Conservation (phyloP, 2,329 filamentous ascomycete genomes). For the Tolypocladium capitatum region DNA sequence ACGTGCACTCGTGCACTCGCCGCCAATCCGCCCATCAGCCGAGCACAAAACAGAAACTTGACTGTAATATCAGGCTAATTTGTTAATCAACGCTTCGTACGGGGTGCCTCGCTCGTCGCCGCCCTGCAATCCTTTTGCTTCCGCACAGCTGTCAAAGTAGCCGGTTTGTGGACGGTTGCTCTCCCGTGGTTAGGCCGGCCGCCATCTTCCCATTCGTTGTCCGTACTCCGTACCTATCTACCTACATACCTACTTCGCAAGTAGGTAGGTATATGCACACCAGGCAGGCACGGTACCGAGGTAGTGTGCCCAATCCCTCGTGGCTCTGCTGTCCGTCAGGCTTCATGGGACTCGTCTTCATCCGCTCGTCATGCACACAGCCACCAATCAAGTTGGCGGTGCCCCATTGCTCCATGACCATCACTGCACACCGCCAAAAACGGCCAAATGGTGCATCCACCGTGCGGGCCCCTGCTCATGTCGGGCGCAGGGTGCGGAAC, state of each 20-base stretch:
- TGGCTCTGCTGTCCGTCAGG: neutral
- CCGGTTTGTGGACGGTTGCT: neutral
- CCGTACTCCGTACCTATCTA: too few relatives aligned
- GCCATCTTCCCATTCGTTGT: neutral
- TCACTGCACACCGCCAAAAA: neutral
- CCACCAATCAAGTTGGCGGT: neutral
- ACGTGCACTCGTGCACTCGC: neutral
- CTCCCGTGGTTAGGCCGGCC: neutral
- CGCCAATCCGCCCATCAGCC: neutral
- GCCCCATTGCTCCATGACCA: neutral
- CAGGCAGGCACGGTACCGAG: too few relatives aligned
- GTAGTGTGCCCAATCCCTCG: neutral
- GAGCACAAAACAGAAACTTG: too few relatives aligned
- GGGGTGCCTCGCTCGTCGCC: too few relatives aligned
- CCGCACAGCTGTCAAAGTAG: too few relatives aligned
- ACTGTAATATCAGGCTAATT: too few relatives aligned
- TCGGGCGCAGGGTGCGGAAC: neutral
- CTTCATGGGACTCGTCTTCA: neutral
- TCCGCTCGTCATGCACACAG: neutral
- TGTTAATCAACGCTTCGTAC: too few relatives aligned
- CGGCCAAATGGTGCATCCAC: neutral
- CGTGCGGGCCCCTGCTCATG: neutral
- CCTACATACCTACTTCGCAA: too few relatives aligned
- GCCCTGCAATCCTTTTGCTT: too few relatives aligned
- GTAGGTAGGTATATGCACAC: too few relatives aligned